Percentiles rank a stretch among this genome's conserved stretches.
Evolutionary conservation across 1,284 basidiomycete genomes (phyloP).

Genomic region (Tranzscheliella williamsii): DNA sequence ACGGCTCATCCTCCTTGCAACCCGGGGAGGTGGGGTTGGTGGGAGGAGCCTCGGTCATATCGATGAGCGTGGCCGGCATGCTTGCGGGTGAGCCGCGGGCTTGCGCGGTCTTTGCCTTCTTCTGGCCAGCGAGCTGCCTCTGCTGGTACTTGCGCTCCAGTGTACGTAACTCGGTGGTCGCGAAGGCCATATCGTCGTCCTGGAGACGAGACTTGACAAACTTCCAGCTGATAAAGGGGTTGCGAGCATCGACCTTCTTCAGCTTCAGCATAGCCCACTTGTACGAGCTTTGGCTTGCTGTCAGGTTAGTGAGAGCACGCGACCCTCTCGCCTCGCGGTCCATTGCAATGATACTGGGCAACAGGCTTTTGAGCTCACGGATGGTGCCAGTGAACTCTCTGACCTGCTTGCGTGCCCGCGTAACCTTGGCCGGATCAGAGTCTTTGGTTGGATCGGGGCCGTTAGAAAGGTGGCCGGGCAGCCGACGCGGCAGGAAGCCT

Average conservation of each 20-base stretch:
- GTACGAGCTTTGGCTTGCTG: constrained; percentile 26
- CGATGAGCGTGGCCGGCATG: constrained; percentile 18
- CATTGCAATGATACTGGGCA: constrained; percentile 46
- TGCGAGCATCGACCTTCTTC: constrained; percentile 46
- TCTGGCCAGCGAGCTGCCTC: constrained; percentile 9
- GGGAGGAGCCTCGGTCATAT: not conserved
- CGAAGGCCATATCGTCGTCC: constrained; percentile 48
- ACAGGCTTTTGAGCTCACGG: constrained; percentile 45
- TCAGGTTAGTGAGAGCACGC: constrained; percentile 8
- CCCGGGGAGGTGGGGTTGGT: not conserved
- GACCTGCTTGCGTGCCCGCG: constrained; percentile 23
- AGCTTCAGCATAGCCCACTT: constrained; percentile 38
- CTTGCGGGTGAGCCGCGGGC: not conserved
- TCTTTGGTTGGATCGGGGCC: constrained; percentile 17
- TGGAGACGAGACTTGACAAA: constrained; percentile 47
- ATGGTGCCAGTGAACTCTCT: constrained; percentile 48
- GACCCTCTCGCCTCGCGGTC: constrained; percentile 21
- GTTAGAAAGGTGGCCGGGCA: constrained; percentile 35
- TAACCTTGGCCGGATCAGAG: constrained; percentile 4
- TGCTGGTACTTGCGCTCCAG: constrained; percentile 44
- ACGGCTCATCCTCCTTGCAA: not conserved
- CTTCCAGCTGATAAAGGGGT: constrained; percentile 54
- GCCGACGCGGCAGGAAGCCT: constrained; percentile 33
- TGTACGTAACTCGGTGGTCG: constrained; percentile 36
- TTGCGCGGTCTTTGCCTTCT: not conserved